Base-by-base conservation (phyloP, 2,329 filamentous ascomycete species). In the Microsporum ferrugineum region DNA sequence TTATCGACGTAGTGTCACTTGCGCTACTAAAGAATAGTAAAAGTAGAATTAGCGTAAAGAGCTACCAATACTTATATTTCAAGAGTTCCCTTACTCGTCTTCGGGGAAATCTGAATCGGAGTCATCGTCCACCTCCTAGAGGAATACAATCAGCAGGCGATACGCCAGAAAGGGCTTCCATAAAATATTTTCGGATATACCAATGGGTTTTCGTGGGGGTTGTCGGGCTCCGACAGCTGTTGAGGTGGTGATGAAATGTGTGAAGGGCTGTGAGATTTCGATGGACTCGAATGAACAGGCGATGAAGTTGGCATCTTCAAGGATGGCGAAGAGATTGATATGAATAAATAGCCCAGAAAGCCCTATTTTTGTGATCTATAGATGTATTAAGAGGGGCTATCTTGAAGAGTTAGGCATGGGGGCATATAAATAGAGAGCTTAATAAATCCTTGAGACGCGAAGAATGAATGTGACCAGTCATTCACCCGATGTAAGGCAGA, bases 1-100 rank as follows among this genome's bases (percentile, higher is more conserved):
- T 36, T 41, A 61, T 47, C 6, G 60, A 57, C n/a, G 51, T 61
- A 12, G 60, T 61, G 34, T 61, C 60, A 29, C 53, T 61, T n/a
- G 17, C 55, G 27, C 55, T 57, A 38, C 10, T 57, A 57, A 39
- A 36, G 5, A 36, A 34, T 31, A 38, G 8, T 14, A 23, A 1
- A 51, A n/a, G 7, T 27, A 1, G 43, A 47, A 29, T 47, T 7
- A 53, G 31, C n/a, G n/a, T 33, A n/a, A 51, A 34, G 49, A 2
- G 27, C 17, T 23, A 23, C 29, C 31, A 5, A 27, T 53, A 0
- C 14, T 53, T 29, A 33, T 31, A 31, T 17, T 33, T 31, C 49
- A 6, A 2, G 29, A 31, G 2, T 5, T 51, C 29, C 31, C 49
- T 29, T 57, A 57, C 55, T 38, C 33, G 14, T 57, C 55, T 1